Percentiles rank a stretch among this genome's conserved stretches.
These are phyloP conservation scores for Neopestalotiopsis sp. DNA, from an alignment of 2,329 filamentous ascomycete species.

Conservation along the genomic window DNA sequence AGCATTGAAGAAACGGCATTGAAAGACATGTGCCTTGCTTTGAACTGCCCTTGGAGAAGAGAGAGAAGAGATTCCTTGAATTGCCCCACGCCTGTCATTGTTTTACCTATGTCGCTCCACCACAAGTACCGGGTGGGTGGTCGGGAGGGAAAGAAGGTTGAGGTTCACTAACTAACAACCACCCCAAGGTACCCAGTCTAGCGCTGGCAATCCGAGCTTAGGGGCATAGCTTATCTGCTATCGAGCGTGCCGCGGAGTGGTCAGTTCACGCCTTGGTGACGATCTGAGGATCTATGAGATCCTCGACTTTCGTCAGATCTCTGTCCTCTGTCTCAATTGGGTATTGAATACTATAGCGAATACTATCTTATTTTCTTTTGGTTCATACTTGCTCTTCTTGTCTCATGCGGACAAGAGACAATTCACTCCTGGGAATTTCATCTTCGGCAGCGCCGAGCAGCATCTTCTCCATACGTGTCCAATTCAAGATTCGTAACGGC, in stretches of 20 bases:
- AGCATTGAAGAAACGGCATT: not conserved
- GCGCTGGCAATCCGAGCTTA: conserved; percentile 15
- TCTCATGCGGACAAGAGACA: not conserved
- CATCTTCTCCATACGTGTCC: not conserved
- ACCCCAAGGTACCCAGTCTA: not conserved
- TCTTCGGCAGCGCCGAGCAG: not conserved
- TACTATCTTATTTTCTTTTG: not conserved
- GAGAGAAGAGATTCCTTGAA: not conserved
- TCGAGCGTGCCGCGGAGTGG: conserved; percentile 10
- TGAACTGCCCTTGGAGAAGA: not conserved
- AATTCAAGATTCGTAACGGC: not conserved
- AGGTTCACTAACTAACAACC: not conserved
- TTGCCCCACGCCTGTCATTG: not conserved
- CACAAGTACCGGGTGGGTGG: conserved; percentile 3
- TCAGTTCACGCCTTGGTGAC: conserved; percentile 11
- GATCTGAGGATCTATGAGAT: conserved; percentile 5
- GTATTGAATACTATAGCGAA: too few relatives aligned
- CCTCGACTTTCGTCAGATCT: not conserved
- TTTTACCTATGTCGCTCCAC: not conserved
- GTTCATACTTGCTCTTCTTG: not conserved
- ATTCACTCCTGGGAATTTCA: not conserved
- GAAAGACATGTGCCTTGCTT: not conserved
- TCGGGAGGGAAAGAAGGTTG: not conserved
- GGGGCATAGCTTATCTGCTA: not conserved
- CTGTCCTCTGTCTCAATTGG: too few relatives aligned